Base-by-base conservation (phyloP, 2,329 filamentous ascomycete genomes). In the Gremmenia infestans region DNA sequence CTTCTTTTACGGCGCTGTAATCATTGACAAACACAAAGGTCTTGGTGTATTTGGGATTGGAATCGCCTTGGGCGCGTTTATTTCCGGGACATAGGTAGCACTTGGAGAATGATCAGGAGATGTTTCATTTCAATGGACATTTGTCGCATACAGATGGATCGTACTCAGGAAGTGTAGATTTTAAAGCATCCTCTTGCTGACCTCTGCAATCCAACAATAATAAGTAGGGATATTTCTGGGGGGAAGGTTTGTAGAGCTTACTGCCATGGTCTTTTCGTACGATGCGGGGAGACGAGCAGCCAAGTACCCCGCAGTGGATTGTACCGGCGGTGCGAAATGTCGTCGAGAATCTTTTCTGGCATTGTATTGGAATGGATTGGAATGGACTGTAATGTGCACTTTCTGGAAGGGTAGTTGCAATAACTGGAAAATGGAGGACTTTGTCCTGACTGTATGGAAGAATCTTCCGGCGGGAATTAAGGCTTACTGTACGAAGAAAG, bases 191-290 rank as follows among this genome's bases (percentile, higher is more conserved):
- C 72, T 94, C 89, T 72, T 94, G 85, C 63, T 89, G 85, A 58
- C 89, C 89, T 78, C 89, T 92, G 57, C 6, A n/a, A 25, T 50
- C 19, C 52, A 28, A 35, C 63, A 32, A 32, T 60, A 56, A 52
- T 17, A 55, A 19, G 48, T 36, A 55, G n/a, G 48, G 25, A 12
- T 11, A 14, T 28, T 48, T 17, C 2, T 19, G 19, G 22, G 19
- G 2, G 11, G 14, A 49, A 12, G 50, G 17, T 11, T 11, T 25
- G 42, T 14, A 12, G 17, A 19, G 59, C 89, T 82, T 78, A 96
- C 90, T 97, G 94, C 94, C 94, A 99, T 68, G 94, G 94, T 62
- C 94, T 83, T 81, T 97, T 97, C 52, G 92, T 97, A 54, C 94
- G 81, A 73, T 99, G 94, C 59, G 94, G 94, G 15, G 94, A 97